Evolutionary conservation across 164 flowering plant genomes (phyloP).

Genomic region (Paratinospora sagittata): DNA sequence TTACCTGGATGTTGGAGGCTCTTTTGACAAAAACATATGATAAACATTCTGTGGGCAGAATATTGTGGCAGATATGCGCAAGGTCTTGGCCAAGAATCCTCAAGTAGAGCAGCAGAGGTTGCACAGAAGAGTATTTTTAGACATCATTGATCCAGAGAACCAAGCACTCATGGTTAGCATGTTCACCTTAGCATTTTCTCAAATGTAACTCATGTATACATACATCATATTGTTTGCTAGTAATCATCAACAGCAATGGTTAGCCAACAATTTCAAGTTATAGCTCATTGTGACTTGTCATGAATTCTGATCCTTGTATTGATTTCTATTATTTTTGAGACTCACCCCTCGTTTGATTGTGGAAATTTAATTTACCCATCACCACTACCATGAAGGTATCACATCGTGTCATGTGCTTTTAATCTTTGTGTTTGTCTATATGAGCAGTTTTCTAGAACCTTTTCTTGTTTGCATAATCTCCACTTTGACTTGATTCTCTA

Average conservation of each 20-base stretch:
- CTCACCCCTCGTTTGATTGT: neutral
- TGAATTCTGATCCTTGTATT: neutral
- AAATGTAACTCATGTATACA: neutral
- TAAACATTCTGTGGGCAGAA: slow-evolving; percentile 36
- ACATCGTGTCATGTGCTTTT: no score
- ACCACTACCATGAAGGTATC: neutral
- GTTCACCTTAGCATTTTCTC: neutral
- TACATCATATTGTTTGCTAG: neutral
- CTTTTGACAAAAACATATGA: neutral
- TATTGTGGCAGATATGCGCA: slow-evolving; percentile 97
- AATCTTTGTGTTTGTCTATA: no score
- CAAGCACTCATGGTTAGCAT: slow-evolving; percentile 76
- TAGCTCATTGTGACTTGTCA: no score
- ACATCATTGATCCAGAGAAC: slow-evolving; percentile 64
- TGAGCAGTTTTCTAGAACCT: no score
- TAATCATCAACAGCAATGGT: neutral
- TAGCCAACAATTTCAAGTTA: neutral
- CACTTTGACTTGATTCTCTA: neutral
- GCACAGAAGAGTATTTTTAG: slow-evolving; percentile 91
- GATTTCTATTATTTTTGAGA: neutral
- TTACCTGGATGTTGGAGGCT: neutral
- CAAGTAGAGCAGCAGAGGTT: no score
- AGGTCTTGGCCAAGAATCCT: slow-evolving; percentile 89
- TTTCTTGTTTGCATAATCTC: neutral
- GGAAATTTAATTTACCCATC: neutral